Conservation (phyloP, 1,284 basidiomycete species). For the Rugosomyces carneus region DNA sequence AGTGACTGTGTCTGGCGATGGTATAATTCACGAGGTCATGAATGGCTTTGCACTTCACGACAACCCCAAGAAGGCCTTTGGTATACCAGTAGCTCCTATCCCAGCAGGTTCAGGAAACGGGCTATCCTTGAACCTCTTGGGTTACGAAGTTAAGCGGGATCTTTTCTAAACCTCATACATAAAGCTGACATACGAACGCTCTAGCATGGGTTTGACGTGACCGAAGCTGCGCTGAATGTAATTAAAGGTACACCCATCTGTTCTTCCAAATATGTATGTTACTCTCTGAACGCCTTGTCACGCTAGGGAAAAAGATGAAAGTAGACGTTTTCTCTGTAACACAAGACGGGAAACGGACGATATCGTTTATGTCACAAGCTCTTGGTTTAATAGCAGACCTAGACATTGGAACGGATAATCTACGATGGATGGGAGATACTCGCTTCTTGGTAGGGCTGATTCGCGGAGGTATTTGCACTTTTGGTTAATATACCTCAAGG, state of each 20-base stretch:
- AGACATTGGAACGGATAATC: conserved; percentile 81
- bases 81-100: conserved; percentile 78
- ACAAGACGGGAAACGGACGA: conserved; percentile 60
- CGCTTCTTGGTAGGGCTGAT: conserved; percentile 86
- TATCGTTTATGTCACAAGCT: conserved; percentile 87
- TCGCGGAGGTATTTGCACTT: conserved; percentile 48
- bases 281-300: conserved; percentile 2
- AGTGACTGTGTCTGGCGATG: conserved; percentile 86
- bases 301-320: conserved; percentile 59
- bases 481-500: neutral
- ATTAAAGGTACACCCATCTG: conserved; percentile 74
- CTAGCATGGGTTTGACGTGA: conserved; percentile 71
- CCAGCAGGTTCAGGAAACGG: conserved; percentile 88
- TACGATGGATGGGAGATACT: conserved; percentile 91
- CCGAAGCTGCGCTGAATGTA: conserved; percentile 73
- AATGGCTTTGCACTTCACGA: conserved; percentile 82
- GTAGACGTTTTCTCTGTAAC: conserved; percentile 80
- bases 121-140: conserved; percentile 69
- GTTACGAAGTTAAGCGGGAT: conserved; percentile 43
- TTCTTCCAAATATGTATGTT: neutral
- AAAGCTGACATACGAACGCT: neutral
- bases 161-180: neutral
- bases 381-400: conserved; percentile 91
- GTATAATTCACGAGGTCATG: conserved; percentile 85
- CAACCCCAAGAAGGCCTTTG: conserved; percentile 66